Evolutionary conservation across 2,329 filamentous ascomycete genomes (phyloP).

Genomic region (Fusarium equiseti): DNA sequence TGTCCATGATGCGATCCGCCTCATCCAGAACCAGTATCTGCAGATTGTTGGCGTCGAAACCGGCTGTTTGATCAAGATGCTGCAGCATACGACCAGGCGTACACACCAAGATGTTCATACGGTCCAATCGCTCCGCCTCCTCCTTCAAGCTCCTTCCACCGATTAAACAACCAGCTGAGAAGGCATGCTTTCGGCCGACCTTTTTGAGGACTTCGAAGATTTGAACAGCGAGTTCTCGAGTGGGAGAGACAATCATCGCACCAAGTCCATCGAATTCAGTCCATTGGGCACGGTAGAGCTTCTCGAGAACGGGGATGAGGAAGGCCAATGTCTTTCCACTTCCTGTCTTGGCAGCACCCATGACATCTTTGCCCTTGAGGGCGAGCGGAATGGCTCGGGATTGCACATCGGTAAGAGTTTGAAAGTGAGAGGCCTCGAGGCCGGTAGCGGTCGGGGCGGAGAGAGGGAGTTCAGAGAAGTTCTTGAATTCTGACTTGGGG

Average conservation of each 20-base stretch:
- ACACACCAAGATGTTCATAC: slow-evolving; percentile 98
- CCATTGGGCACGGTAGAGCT: slow-evolving; percentile 89
- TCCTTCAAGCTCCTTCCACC: slow-evolving; percentile 92
- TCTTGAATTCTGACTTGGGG: slow-evolving; percentile 69
- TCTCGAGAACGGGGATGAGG: slow-evolving; percentile 90
- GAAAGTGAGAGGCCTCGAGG: slow-evolving; percentile 88
- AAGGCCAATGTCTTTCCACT: slow-evolving; percentile 97
- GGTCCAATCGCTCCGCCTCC: slow-evolving; percentile 82
- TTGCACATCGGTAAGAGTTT: slow-evolving; percentile 91
- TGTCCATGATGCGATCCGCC: slow-evolving; percentile 95
- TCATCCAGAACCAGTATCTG: slow-evolving; percentile 96
- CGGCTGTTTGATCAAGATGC: slow-evolving; percentile 92
- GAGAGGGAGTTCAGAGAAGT: slow-evolving; percentile 87
- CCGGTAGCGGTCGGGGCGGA: slow-evolving; percentile 84
- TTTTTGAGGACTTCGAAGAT: slow-evolving; percentile 96
- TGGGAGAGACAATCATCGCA: slow-evolving; percentile 92
- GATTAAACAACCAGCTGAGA: slow-evolving; percentile 93
- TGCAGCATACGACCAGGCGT: slow-evolving; percentile 96
- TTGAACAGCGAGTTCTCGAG: slow-evolving; percentile 93
- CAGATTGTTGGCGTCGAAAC: slow-evolving; percentile 89
- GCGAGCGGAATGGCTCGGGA: slow-evolving; percentile 88
- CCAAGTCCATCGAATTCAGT: slow-evolving; percentile 91
- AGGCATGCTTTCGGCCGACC: slow-evolving; percentile 87
- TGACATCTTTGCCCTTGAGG: slow-evolving; percentile 86
- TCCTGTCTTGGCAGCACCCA: slow-evolving; percentile 95